Evolutionary conservation across 768 basidiomycete species (phyloP).

Genomic region (Boletus rufocinnamomeus): DNA sequence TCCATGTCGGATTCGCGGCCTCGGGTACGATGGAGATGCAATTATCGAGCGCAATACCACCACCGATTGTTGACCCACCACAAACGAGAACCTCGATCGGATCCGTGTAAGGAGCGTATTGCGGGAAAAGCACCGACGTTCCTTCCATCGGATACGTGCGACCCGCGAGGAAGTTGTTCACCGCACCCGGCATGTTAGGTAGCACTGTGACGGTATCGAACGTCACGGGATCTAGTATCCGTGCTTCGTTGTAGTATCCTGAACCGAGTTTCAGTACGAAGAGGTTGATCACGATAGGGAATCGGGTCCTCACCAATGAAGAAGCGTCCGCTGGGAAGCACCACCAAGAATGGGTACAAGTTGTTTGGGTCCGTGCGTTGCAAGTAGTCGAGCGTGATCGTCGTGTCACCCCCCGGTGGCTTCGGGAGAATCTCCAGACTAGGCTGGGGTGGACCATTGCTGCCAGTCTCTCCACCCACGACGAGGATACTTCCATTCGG

Average conservation of each 20-base stretch:
- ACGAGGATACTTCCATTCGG: too few relatives aligned
- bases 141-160: slow-evolving; percentile 81
- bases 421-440: slow-evolving; percentile 73
- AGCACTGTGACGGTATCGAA: slow-evolving; percentile 60
- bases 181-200: slow-evolving; percentile 76
- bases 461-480: too few relatives aligned
- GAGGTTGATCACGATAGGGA: neutral
- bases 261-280: too few relatives aligned
- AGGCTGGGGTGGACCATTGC: too few relatives aligned
- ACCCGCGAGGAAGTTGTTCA: slow-evolving; percentile 70
- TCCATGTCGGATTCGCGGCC: slow-evolving; percentile 60
- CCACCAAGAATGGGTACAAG: slow-evolving; percentile 73
- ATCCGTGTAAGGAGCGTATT: slow-evolving; percentile 70
- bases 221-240: slow-evolving; percentile 66
- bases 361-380: slow-evolving; percentile 77
- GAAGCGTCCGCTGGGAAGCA: slow-evolving; percentile 68
- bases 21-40: slow-evolving; percentile 74
- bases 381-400: slow-evolving; percentile 64
- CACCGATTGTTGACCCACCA: slow-evolving; percentile 69
- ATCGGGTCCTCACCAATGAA: slow-evolving; percentile 63
- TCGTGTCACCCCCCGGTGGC: slow-evolving; percentile 64
- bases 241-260: slow-evolving; percentile 84
- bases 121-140: slow-evolving; percentile 67
- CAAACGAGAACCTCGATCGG: slow-evolving; percentile 71
- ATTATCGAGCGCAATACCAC: slow-evolving; percentile 58